These are phyloP conservation scores for Ophiostoma tasmaniense DNA, from an alignment of 2,329 filamentous ascomycete genomes.

Conservation along the genomic window DNA sequence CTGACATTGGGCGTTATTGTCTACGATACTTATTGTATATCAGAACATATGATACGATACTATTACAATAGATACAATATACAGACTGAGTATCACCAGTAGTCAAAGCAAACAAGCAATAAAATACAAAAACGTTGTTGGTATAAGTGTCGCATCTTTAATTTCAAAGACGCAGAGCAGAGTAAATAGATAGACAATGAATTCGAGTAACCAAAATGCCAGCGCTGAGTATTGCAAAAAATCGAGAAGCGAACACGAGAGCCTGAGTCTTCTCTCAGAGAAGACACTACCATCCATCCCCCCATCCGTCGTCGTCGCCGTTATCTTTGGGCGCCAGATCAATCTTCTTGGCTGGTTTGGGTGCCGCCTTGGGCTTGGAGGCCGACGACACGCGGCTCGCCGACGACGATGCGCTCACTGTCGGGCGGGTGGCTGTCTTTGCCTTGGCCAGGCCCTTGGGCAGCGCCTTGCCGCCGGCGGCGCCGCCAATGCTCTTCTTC, in stretches of 20 bases:
- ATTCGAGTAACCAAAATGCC: background rate
- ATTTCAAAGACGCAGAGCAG: background rate
- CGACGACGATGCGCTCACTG: constrained; percentile 3
- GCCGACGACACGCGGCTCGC: constrained; percentile 27
- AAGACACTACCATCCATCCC: constrained; percentile 50
- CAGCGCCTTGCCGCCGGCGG: constrained; percentile 47
- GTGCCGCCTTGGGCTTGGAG: constrained; percentile 42
- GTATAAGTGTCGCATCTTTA: background rate
- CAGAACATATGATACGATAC: background rate
- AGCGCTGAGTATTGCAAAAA: background rate
- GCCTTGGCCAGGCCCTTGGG: constrained; percentile 76
- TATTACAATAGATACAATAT: background rate
- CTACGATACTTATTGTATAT: background rate
- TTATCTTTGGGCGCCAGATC: constrained; percentile 56
- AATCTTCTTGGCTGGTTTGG: constrained; percentile 57
- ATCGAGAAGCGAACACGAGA: background rate
- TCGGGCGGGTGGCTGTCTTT: constrained; percentile 37
- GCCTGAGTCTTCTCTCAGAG: background rate
- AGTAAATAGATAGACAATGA: background rate
- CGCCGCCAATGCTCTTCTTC: constrained; percentile 44
- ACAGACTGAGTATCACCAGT: background rate
- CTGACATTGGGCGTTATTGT: background rate
- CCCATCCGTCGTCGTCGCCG: constrained; percentile 55
- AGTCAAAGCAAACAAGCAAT: background rate
- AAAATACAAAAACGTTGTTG: background rate